Percentiles rank a stretch among this genome's conserved stretches.
Conservation (phyloP, 2,329 filamentous ascomycete genomes). For the Colletotrichum musae region DNA sequence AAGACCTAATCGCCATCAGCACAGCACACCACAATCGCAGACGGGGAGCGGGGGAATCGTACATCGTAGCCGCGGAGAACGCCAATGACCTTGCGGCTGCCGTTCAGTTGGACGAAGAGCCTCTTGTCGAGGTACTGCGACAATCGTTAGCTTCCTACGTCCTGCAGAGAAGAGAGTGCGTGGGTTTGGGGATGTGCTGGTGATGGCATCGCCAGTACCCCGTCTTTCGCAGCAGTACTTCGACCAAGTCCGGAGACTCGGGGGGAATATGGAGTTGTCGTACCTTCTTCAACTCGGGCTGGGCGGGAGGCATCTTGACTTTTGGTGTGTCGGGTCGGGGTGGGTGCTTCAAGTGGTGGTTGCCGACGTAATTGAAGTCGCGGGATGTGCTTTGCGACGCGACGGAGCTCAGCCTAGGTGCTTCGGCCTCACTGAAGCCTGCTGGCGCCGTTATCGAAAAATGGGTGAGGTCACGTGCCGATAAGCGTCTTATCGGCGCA, state of each 20-base stretch:
- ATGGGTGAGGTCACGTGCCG: slow-evolving; percentile 60
- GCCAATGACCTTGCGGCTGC: slow-evolving; percentile 96
- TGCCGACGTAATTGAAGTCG: slow-evolving; percentile 16
- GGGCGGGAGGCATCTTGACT: slow-evolving; percentile 92
- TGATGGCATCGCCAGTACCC: neutral
- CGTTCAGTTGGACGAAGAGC: slow-evolving; percentile 97
- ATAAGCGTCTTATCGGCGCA: slow-evolving; percentile 56
- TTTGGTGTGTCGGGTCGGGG: neutral
- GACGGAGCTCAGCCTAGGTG: slow-evolving; percentile 19
- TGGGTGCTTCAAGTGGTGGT: neutral
- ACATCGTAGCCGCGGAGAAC: slow-evolving; percentile 97
- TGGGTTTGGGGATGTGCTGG: neutral
- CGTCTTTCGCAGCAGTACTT: slow-evolving; percentile 21
- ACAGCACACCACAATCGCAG: neutral
- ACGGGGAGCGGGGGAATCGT: slow-evolving; percentile 51
- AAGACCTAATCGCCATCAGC: slow-evolving; percentile 79
- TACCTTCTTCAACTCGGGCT: slow-evolving; percentile 99
- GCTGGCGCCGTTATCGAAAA: slow-evolving; percentile 36
- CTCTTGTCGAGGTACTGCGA: slow-evolving; percentile 97
- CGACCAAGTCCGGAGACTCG: slow-evolving; percentile 35
- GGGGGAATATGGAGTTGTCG: slow-evolving; percentile 43
- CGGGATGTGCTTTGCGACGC: slow-evolving; percentile 38
- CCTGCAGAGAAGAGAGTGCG: neutral
- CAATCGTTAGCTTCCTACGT: slow-evolving; percentile 4
- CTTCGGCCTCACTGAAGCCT: slow-evolving; percentile 22